Percentiles rank a stretch among this genome's conserved stretches.
phyloP scores from a whole-genome alignment of 768 basidiomycete species.

The Termitomyces sp. region DNA sequence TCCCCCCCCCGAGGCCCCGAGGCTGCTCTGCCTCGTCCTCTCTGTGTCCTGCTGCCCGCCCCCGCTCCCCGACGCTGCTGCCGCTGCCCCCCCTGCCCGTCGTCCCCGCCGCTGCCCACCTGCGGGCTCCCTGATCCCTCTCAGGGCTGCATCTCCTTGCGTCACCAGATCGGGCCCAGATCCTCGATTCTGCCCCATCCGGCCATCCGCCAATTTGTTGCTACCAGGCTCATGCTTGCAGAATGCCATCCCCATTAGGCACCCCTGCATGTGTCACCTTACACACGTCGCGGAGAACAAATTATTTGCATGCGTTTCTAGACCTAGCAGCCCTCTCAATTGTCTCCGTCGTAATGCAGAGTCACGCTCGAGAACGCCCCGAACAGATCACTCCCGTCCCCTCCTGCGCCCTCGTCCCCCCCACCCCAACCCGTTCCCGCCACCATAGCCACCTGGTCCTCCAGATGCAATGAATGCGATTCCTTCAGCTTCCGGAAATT shows the following conservation, averaged over 20 bases:
- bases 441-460: conserved; percentile 42
- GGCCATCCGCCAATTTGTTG: conserved; percentile 21
- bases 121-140: too few species aligned
- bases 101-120: too few species aligned
- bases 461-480: conserved; percentile 86
- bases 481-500: conserved; percentile 92
- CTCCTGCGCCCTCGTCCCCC: too few species aligned
- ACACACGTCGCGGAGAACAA: conserved; percentile 21
- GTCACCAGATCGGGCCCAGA: conserved; percentile 5
- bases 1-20: too few species aligned
- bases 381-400: conserved; percentile 52
- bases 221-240: conserved; percentile 16
- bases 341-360: conserved; percentile 65
- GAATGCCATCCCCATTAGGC: conserved; percentile 18
- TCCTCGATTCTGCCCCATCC: conserved; percentile 21
- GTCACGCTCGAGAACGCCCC: conserved; percentile 89
- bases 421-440: conserved; percentile 20
- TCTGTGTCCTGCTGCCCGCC: too few species aligned
- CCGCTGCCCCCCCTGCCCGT: too few species aligned
- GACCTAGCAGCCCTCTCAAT: too few species aligned
- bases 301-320: conserved; percentile 19
- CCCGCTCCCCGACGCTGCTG: too few species aligned
- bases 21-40: too few species aligned
- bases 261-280: conserved; percentile 10
- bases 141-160: too few species aligned